Evolutionary conservation across 2,329 filamentous ascomycete genomes (phyloP).

Genomic region (Beauveria sp.): DNA sequence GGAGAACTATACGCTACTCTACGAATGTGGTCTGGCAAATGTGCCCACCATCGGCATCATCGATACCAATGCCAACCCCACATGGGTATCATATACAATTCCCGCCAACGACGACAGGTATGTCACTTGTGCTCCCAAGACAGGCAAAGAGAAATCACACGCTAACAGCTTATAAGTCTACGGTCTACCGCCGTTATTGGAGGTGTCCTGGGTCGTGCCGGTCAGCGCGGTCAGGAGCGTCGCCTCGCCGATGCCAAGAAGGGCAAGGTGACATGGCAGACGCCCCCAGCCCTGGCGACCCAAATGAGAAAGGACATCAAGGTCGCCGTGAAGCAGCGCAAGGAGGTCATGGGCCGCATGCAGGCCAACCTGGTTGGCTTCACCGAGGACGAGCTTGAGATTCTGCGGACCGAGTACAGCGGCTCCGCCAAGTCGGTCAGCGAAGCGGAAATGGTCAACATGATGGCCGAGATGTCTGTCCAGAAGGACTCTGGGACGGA

Average conservation of each 20-base stretch:
- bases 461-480: constrained; percentile 19
- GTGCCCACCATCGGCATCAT: constrained; percentile 93
- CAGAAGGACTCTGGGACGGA: neutral
- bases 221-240: constrained; percentile 63
- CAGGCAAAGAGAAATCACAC: neutral
- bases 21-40: constrained; percentile 81
- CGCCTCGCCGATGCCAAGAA: constrained; percentile 54
- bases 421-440: constrained; percentile 21
- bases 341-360: constrained; percentile 29
- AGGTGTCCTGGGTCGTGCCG: constrained; percentile 78
- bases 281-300: constrained; percentile 32
- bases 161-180: constrained; percentile 48
- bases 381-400: constrained; percentile 29
- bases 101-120: constrained; percentile 94
- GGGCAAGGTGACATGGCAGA: constrained; percentile 58
- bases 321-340: constrained; percentile 24
- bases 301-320: constrained; percentile 29
- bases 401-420: constrained; percentile 22
- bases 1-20: constrained; percentile 84
- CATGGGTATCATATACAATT: constrained; percentile 93
- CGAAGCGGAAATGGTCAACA: constrained; percentile 30
- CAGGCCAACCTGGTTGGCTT: constrained; percentile 28
- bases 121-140: constrained; percentile 15
- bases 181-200: constrained; percentile 75
- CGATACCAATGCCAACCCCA: constrained; percentile 87